Evolutionary conservation across 225 moss, liverwort and hornwort genomes (phyloP), one percentile per base, ranked within the genome.

Genomic region (Straminergon stramineum): DNA sequence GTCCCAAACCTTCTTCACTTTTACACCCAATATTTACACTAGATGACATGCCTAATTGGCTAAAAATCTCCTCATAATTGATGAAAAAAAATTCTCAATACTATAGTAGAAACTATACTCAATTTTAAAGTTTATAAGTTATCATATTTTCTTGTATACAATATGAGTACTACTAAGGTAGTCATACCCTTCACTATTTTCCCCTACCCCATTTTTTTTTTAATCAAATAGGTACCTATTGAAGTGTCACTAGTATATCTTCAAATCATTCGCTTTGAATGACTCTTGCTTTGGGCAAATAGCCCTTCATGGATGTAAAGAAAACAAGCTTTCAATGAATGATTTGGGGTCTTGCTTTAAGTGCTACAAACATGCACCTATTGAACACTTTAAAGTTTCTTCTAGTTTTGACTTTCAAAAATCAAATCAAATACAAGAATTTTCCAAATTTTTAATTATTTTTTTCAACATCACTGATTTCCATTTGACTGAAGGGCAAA

Each of bases 181-280:
- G 7, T 13, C n/a, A 22, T 10, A 13, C 0, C 22, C n/a, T 69
- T 69, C 0, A n/a, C 2, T 2, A 2, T 69, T 22, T 13, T 0
- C 28, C 1, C 3, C 10, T 16, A 34, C 7, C 1, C 1, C 2
- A 5, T 21, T 34, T n/a, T 22, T 22, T n/a, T n/a, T n/a, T n/a
- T n/a, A n/a, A 13, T 37, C 13, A n/a, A n/a, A 21, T 68, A 35
- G 10, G 34, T 18, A 4, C 17, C 10, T 34, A 35, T 34, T 66
- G 34, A 66, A 66, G 18, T 34, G 16, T 65, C 5, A 7, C 65
- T 9, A 35, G 6, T n/a, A 23, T 39, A 4, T 7, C 23, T 2
- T 22, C 13, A 69, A 69, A 39, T 2, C 3, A 4, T 69, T 69
- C 3, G 1, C 4, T n/a, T 39, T 23, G 2, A 69, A n/a, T n/a